phyloP scores from a whole-genome alignment of 257 asterid species.

The Anisodus tanguticus region DNA sequence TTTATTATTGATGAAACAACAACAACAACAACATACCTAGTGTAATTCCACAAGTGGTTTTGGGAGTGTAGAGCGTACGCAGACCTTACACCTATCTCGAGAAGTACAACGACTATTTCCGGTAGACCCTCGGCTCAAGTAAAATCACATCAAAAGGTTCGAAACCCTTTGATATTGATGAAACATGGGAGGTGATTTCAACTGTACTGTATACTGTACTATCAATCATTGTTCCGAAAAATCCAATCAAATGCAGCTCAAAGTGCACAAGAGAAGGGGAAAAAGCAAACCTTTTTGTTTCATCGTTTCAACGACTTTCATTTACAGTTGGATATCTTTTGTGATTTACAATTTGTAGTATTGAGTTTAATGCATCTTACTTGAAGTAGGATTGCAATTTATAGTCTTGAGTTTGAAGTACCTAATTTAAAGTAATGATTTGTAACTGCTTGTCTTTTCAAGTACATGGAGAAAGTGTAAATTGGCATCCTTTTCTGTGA shows the following conservation, averaged over 20 bases:
- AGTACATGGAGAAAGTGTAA: neutral
- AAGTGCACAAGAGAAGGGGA: neutral
- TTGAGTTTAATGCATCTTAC: neutral
- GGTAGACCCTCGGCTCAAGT: too few relatives aligned
- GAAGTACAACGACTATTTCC: too few relatives aligned
- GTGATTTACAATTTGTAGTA: neutral
- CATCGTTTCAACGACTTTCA: neutral
- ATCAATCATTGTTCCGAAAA: neutral
- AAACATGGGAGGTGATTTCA: neutral
- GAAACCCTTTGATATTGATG: neutral
- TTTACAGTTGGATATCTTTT: neutral
- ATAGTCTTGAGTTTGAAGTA: neutral
- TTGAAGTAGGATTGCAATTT: constrained; percentile 16
- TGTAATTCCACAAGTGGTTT: too few relatives aligned
- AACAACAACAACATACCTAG: too few relatives aligned
- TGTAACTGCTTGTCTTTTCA: constrained; percentile 7
- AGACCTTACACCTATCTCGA: too few relatives aligned
- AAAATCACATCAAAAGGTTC: too few relatives aligned
- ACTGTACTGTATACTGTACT: neutral
- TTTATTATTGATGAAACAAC: neutral
- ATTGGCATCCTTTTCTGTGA: neutral
- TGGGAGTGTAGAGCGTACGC: too few relatives aligned
- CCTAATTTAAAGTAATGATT: neutral
- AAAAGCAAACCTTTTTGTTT: neutral
- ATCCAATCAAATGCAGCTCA: constrained; percentile 7